Evolutionary conservation across 2,329 filamentous ascomycete genomes (phyloP).

Genomic region (Aspergillus viridinutans): DNA sequence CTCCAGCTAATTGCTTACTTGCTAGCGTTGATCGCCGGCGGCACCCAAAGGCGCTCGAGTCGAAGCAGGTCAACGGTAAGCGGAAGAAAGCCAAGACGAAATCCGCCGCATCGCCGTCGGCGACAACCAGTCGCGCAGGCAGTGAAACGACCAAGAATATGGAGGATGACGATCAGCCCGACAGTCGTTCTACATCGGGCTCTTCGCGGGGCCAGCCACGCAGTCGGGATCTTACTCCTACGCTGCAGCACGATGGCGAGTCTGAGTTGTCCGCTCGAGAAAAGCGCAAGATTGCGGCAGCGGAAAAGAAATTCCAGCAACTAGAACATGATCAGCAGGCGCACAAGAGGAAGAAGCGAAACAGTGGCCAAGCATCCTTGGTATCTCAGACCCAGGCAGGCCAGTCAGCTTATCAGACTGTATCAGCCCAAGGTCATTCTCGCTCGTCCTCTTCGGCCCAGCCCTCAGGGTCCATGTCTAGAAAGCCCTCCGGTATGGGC

Average conservation of each 20-base stretch:
- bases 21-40: slow-evolving; percentile 42
- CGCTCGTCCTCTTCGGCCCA: slow-evolving; percentile 33
- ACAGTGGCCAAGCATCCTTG: slow-evolving; percentile 51
- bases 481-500: slow-evolving; percentile 28
- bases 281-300: slow-evolving; percentile 59
- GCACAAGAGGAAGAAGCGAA: slow-evolving; percentile 54
- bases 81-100: slow-evolving; percentile 48
- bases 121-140: slow-evolving; percentile 56
- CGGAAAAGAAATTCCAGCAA: slow-evolving; percentile 59
- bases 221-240: slow-evolving; percentile 61
- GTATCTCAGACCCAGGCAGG: slow-evolving; percentile 33
- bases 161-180: slow-evolving; percentile 54
- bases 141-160: slow-evolving; percentile 52
- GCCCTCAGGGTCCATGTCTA: slow-evolving; percentile 25
- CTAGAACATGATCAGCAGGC: slow-evolving; percentile 54
- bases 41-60: slow-evolving; percentile 30
- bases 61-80: slow-evolving; percentile 43
- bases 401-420: too few species aligned
- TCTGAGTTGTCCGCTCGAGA: slow-evolving; percentile 59
- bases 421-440: slow-evolving; percentile 35
- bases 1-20: slow-evolving; percentile 36
- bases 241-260: slow-evolving; percentile 45
- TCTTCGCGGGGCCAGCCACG: slow-evolving; percentile 53
- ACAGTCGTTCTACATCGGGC: slow-evolving; percentile 54
- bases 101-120: slow-evolving; percentile 50